A percentile compares a stretch with the other conserved stretches of the same genome.
Conservation (phyloP, 2,329 filamentous ascomycete genomes). For the Bisporella sp. region DNA sequence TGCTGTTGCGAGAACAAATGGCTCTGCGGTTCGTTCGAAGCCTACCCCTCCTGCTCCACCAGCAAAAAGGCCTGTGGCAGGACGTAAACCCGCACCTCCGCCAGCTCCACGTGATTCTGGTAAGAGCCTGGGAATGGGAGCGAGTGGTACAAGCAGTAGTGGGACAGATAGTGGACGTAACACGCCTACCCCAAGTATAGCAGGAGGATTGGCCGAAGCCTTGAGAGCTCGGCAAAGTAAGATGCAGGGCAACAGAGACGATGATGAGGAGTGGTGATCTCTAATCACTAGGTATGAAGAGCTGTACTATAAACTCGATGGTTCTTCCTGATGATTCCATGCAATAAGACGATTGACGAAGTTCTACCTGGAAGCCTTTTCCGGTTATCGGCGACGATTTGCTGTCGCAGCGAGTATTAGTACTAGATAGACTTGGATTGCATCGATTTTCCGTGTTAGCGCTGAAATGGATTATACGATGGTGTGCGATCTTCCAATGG, state of each 20-base stretch:
- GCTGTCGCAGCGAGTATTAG: too few species aligned
- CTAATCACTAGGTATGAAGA: too few species aligned
- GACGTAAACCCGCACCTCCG: slow-evolving; percentile 61
- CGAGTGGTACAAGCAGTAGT: slow-evolving; percentile 43
- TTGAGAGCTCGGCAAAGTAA: slow-evolving; percentile 67
- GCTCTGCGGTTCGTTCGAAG: slow-evolving; percentile 29
- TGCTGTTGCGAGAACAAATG: slow-evolving; percentile 26
- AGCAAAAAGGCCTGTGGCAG: slow-evolving; percentile 67
- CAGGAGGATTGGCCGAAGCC: slow-evolving; percentile 72
- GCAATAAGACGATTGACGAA: too few species aligned
- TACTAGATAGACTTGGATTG: too few species aligned
- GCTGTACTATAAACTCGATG: too few species aligned
- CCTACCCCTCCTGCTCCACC: slow-evolving; percentile 39
- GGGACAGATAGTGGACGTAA: slow-evolving; percentile 57
- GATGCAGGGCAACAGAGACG: slow-evolving; percentile 47
- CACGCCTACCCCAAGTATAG: slow-evolving; percentile 65
- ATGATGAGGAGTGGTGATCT: slow-evolving; percentile 28
- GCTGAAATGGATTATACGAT: too few species aligned
- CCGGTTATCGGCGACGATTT: too few species aligned
- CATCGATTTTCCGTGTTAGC: too few species aligned
- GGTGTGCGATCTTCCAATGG: too few species aligned
- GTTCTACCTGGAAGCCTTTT: too few species aligned
- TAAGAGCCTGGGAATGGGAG: slow-evolving; percentile 38
- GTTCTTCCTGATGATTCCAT: too few species aligned
- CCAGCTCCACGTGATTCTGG: slow-evolving; percentile 65